A percentile compares a stretch with the other conserved stretches of the same genome.
Evolutionary conservation across 1,284 basidiomycete species (phyloP).

Genomic region (Sanghuangporus sanghuang): DNA sequence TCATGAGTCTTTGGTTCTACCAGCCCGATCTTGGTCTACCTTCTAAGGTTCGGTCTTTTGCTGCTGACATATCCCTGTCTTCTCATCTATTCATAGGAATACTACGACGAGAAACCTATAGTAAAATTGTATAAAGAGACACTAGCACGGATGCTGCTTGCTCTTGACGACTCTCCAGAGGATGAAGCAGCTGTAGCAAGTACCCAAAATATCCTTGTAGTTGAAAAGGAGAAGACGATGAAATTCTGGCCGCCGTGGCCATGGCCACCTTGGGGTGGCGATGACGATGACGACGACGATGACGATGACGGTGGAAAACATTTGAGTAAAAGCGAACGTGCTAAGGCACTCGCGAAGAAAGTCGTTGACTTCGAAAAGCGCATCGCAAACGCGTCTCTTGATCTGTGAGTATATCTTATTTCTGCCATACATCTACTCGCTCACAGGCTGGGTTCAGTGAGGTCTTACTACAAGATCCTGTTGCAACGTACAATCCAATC

Average conservation of each 20-base stretch:
- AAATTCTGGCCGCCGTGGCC: conserved; percentile 79
- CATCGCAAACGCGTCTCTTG: conserved; percentile 79
- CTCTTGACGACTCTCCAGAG: conserved; percentile 50
- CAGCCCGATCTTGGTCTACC: conserved; percentile 86
- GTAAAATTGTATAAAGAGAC: conserved; percentile 68
- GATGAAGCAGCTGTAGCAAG: conserved; percentile 19
- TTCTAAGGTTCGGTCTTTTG: conserved; percentile 55
- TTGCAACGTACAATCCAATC: conserved; percentile 86
- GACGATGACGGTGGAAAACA: conserved; percentile 39
- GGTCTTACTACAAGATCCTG: conserved; percentile 69
- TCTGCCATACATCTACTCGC: conserved; percentile 2
- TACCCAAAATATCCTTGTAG: conserved; percentile 15
- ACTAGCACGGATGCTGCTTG: conserved; percentile 61
- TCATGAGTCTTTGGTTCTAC: conserved; percentile 82
- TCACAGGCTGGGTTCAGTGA: conserved; percentile 38
- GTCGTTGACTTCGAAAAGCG: conserved; percentile 80
- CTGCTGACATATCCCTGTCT: background rate
- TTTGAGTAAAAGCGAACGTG: conserved; percentile 38
- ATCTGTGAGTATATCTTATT: conserved; percentile 47
- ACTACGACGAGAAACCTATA: conserved; percentile 80
- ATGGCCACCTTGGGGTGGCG: conserved; percentile 76
- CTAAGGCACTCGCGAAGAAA: conserved; percentile 61
- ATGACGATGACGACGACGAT: conserved; percentile 54
- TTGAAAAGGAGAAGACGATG: conserved; percentile 31
- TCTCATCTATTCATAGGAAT: conserved; percentile 52